phyloP scores from a whole-genome alignment of 257 asterid genomes.

The Rubia yunnanensis region DNA sequence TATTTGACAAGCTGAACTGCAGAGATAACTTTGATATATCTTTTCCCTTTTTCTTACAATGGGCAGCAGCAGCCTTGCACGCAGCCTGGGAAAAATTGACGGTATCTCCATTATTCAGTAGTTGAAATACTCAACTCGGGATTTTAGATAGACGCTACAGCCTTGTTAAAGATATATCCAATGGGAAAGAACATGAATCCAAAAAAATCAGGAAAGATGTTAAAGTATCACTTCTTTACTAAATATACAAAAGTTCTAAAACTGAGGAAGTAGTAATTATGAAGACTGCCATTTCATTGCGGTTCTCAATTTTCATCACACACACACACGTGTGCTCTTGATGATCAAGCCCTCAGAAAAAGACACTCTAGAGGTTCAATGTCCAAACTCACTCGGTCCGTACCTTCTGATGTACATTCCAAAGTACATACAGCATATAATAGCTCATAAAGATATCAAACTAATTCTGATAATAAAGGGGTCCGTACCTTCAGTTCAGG shows the following conservation, averaged over 20 bases:
- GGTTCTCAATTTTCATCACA: neutral
- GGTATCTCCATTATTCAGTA: conserved; percentile 6
- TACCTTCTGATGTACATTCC: too few relatives aligned
- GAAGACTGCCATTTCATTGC: neutral
- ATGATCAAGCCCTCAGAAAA: neutral
- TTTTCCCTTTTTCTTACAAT: conserved; percentile 64
- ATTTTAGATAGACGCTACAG: neutral
- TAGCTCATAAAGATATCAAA: neutral
- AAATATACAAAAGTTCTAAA: neutral
- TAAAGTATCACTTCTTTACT: neutral
- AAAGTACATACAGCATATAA: neutral
- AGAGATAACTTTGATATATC: conserved; percentile 67
- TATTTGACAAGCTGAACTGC: conserved; percentile 77
- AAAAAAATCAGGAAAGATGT: neutral
- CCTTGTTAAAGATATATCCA: neutral
- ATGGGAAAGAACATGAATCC: neutral
- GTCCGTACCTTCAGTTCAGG: conserved; percentile 66
- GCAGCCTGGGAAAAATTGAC: conserved; percentile 48
- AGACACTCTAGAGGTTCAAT: neutral
- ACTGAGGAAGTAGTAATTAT: neutral
- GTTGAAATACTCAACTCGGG: neutral
- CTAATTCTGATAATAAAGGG: neutral
- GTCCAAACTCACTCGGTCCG: too few relatives aligned
- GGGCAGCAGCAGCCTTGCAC: conserved; percentile 67
- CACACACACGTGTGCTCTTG: neutral